Evolutionary conservation across 768 basidiomycete genomes (phyloP).

Genomic region (Naganishia onofrii): DNA sequence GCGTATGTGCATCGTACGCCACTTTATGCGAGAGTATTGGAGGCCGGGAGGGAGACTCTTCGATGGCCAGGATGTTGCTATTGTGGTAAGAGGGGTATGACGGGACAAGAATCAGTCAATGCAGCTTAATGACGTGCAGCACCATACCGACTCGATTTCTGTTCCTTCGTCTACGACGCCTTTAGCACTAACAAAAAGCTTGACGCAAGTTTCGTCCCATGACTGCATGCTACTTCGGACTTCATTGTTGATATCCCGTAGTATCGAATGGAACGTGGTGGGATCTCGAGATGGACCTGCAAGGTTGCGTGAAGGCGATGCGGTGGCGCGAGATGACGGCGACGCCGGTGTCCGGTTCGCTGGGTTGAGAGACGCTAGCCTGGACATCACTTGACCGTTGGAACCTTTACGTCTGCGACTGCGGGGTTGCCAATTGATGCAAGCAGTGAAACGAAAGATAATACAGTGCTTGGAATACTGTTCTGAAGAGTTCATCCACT

Average conservation of each 20-base stretch:
- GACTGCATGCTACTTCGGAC: background rate
- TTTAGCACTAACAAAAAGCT: slow-evolving; percentile 14
- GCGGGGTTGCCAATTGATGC: too few relatives aligned
- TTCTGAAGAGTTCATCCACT: background rate
- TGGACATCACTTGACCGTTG: background rate
- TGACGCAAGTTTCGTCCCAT: slow-evolving; percentile 14
- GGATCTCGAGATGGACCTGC: background rate
- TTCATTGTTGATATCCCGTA: slow-evolving; percentile 20
- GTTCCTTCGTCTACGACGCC: slow-evolving; percentile 17
- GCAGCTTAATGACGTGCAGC: too few relatives aligned
- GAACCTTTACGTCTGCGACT: too few relatives aligned
- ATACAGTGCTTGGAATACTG: background rate
- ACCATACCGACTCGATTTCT: slow-evolving; percentile 11
- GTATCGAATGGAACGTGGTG: slow-evolving; percentile 12
- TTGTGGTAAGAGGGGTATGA: background rate
- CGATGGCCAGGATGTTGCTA: slow-evolving; percentile 9
- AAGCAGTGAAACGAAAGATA: background rate
- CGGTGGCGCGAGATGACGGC: slow-evolving; percentile 14
- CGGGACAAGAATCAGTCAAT: background rate
- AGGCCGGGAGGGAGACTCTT: slow-evolving; percentile 5
- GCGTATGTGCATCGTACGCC: background rate
- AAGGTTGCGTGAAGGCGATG: slow-evolving; percentile 11
- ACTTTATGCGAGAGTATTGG: slow-evolving; percentile 3
- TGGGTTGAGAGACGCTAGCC: slow-evolving; percentile 19
- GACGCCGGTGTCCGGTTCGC: slow-evolving; percentile 18